These are phyloP conservation scores for Fraxinus sp. DNA, from an alignment of 305 asterid species.

Conservation along the genomic window DNA sequence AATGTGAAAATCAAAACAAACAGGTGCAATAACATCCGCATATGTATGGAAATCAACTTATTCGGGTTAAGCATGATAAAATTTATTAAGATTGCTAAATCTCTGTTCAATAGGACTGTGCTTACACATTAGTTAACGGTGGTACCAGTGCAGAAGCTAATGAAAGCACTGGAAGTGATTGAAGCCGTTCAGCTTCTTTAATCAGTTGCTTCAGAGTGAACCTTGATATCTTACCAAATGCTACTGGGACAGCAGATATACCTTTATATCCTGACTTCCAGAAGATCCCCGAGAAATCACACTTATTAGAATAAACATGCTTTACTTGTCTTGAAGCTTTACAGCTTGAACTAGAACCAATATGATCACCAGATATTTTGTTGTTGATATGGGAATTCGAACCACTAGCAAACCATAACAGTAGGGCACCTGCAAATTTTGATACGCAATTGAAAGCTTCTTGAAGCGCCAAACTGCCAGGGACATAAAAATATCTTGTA, in stretches of 20 bases:
- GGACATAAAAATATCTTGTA: conserved; percentile 52
- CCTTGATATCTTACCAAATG: conserved; percentile 53
- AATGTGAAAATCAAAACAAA: not conserved
- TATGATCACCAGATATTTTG: conserved; percentile 32
- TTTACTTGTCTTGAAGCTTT: conserved; percentile 40
- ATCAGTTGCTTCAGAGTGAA: conserved; percentile 53
- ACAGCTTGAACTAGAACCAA: conserved; percentile 37
- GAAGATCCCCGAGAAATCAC: conserved; percentile 39
- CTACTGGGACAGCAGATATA: conserved; percentile 41
- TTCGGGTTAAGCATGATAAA: not conserved
- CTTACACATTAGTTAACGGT: conserved; percentile 76
- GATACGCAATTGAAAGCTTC: conserved; percentile 74
- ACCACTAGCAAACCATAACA: conserved; percentile 65
- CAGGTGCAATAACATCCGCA: not conserved
- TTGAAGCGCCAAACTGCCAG: conserved; percentile 66
- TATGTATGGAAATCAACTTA: not conserved
- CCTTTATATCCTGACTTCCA: conserved; percentile 39
- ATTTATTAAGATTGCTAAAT: not conserved
- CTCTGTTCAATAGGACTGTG: conserved; percentile 2
- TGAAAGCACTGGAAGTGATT: conserved; percentile 57
- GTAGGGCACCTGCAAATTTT: conserved; percentile 66
- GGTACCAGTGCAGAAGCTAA: conserved; percentile 77
- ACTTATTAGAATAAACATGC: conserved; percentile 42
- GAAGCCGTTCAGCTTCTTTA: conserved; percentile 59
- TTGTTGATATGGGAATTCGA: conserved; percentile 43